A percentile compares a stretch with the other conserved stretches of the same genome.
Conservation (phyloP, 345 rosid species). For the Murraya koenigii region DNA sequence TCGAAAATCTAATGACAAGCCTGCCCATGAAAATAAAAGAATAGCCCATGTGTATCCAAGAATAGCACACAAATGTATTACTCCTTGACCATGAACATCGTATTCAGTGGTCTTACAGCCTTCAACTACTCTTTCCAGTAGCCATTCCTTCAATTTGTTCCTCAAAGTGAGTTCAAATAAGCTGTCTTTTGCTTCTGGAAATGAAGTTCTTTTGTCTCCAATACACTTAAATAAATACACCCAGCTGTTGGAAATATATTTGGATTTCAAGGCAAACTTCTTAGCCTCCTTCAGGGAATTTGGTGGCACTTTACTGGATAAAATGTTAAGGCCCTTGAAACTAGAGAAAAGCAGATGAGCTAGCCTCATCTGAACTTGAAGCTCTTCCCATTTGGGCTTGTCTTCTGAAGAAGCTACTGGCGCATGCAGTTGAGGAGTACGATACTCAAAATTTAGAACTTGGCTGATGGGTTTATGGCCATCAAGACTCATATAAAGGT, state of each 20-base stretch:
- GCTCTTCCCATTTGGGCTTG: constrained; percentile 61
- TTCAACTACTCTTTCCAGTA: constrained; percentile 70
- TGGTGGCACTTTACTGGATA: constrained; percentile 51
- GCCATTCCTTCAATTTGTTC: constrained; percentile 82
- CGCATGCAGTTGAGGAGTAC: constrained; percentile 34
- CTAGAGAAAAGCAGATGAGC: constrained; percentile 69
- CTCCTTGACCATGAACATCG: constrained; percentile 81
- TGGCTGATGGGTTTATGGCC: constrained; percentile 82
- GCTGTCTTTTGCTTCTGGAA: constrained; percentile 60
- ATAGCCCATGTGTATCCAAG: constrained; percentile 91
- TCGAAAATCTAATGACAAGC: constrained; percentile 74
- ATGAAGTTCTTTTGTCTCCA: constrained; percentile 45
- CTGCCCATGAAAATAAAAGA: constrained; percentile 67
- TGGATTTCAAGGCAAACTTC: constrained; percentile 50
- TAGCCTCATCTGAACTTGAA: constrained; percentile 76
- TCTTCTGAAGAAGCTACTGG: constrained; percentile 38
- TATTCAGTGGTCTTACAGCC: constrained; percentile 55
- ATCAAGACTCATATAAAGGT: constrained; percentile 71
- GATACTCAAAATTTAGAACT: constrained; percentile 69
- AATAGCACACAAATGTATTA: constrained; percentile 83
- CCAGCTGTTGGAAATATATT: constrained; percentile 58
- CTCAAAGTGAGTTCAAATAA: constrained; percentile 68
- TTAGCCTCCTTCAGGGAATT: constrained; percentile 55
- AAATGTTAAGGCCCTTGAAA: constrained; percentile 54
- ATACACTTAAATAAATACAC: constrained; percentile 59